Base-by-base conservation (phyloP, 2,329 filamentous ascomycete species). In the Arthroderma sp. region DNA sequence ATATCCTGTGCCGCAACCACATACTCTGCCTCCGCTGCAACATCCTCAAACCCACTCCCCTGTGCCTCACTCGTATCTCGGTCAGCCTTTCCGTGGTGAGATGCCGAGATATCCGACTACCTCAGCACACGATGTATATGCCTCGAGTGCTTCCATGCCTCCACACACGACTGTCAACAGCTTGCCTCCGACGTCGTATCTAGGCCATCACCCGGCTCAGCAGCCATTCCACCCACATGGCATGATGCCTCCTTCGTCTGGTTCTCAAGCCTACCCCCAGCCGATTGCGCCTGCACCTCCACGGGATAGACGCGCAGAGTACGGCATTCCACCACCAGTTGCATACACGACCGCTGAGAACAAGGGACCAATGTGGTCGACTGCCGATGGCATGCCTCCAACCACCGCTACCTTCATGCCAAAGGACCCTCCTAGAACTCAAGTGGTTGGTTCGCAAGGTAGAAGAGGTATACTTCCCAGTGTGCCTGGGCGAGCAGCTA, bases 361-460 rank as follows among this genome's bases (percentile, higher is more conserved):
- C 69, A 54, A 73, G 76, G 54, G 62, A 75, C 48, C 71, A 69
- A 48, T 77, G 77, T 68, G 64, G 63, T 58, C 66, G 49, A 58
- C 56, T 32, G 55, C 61, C 4, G 64, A 68, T 40, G 56, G 53
- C 5, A 60, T 68, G 49, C 61, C 65, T 8, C 58, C 57, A 42
- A 61, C 60, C 40, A 62, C 66, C 36, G 60, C 64, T 43, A 54
- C 59, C 43, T 58, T 60, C 29, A 57, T 60, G 39, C 57, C 63
- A 29, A 68, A 66, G 53, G 66, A 69, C 46, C 60, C 62, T 7
- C 65, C 66, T 40, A 61, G 66, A 10, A 91, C 86, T 30, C 89
- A 95, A 59, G 89, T 95, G 40, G 89, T 96, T 44, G 89, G 89
- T 44, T 94, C 88, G 28, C 89, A 96, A 68, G 89, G 89, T 48